phyloP scores from a whole-genome alignment of 345 rosid genomes.

The Noccaea caerulescens region DNA sequence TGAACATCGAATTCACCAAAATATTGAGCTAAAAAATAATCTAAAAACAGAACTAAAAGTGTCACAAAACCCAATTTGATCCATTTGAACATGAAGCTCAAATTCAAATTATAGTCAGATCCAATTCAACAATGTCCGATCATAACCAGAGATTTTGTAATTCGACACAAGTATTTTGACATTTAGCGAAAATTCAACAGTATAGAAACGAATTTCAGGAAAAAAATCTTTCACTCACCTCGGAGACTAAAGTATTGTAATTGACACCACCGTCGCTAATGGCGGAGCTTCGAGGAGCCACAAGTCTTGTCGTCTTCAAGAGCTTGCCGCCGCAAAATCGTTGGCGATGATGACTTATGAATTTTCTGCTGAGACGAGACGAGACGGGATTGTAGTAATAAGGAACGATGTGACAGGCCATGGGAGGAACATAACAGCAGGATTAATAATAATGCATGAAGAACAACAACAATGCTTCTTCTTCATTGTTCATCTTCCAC shows the following conservation, averaged over 20 bases:
- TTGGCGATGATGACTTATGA: constrained; percentile 21
- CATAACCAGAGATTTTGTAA: neutral
- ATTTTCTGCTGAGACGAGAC: constrained; percentile 44
- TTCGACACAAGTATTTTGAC: neutral
- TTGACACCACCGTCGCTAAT: constrained; percentile 42
- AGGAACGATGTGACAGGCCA: constrained; percentile 71
- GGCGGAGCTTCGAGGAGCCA: constrained; percentile 45
- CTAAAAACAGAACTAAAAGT: neutral
- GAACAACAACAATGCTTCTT: constrained; percentile 40
- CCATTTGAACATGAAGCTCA: neutral
- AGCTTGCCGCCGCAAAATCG: constrained; percentile 21
- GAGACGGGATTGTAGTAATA: constrained; percentile 39
- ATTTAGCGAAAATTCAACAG: neutral
- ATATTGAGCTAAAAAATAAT: neutral
- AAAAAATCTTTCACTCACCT: constrained; percentile 48
- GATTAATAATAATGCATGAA: constrained; percentile 30
- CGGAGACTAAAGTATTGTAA: constrained; percentile 62
- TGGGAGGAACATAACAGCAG: constrained; percentile 59
- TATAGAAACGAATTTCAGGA: neutral
- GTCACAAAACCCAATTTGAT: neutral
- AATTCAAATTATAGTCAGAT: neutral
- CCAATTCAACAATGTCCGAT: neutral
- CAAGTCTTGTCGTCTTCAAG: constrained; percentile 42
- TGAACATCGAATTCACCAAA: constrained; percentile 2
- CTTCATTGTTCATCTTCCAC: constrained; percentile 54